Evolutionary conservation across 164 flowering plant genomes (phyloP).

Genomic region (Litsea cubeba): DNA sequence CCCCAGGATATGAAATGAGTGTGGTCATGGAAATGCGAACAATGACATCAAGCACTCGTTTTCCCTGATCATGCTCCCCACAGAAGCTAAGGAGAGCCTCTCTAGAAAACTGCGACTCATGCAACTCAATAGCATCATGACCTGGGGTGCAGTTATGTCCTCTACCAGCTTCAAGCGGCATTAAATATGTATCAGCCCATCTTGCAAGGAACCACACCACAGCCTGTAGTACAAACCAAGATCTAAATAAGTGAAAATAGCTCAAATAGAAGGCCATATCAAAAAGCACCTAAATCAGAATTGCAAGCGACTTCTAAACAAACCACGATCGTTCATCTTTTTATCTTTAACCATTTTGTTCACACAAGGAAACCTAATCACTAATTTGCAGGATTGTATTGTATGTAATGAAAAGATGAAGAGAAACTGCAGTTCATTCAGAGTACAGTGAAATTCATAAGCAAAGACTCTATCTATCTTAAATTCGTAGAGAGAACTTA

Average conservation of each 20-base stretch:
- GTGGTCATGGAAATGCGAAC: constrained; percentile 61
- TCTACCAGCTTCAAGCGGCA: constrained; percentile 46
- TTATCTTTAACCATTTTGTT: no score
- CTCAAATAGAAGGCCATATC: neutral
- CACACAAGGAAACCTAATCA: no score
- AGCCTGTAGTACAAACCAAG: constrained; percentile 42
- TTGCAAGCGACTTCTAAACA: neutral
- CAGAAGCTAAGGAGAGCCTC: constrained; percentile 46
- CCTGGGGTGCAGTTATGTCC: constrained; percentile 17
- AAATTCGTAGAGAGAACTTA: no score
- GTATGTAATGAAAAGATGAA: neutral
- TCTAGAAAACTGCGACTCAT: constrained; percentile 29
- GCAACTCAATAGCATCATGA: constrained; percentile 21
- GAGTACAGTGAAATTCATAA: neutral
- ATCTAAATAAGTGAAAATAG: constrained; percentile 3
- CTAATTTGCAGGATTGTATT: no score
- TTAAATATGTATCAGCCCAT: constrained; percentile 84
- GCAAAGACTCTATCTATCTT: no score
- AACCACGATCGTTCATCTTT: neutral
- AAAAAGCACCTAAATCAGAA: neutral
- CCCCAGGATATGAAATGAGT: constrained; percentile 79
- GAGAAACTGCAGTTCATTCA: neutral
- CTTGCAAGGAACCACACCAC: constrained; percentile 92
- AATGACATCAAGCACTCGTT: constrained; percentile 59
- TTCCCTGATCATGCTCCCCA: constrained; percentile 73